Evolutionary conservation across 2,329 filamentous ascomycete species (phyloP).

Genomic region (Cylindrodendrum hubeiense): DNA sequence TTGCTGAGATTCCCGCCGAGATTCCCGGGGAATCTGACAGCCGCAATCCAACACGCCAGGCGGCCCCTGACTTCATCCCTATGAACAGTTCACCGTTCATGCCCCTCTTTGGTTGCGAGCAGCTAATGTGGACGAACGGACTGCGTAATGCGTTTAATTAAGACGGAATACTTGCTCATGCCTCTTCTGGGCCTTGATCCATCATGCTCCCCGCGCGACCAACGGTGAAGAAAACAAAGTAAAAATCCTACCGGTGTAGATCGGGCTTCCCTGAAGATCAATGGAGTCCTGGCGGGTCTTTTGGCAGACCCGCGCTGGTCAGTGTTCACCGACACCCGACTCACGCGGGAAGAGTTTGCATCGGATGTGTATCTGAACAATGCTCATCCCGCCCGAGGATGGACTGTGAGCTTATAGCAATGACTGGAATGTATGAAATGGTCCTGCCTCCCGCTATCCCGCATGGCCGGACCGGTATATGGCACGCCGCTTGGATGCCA

Average conservation of each 20-base stretch:
- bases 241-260: constrained; percentile 9
- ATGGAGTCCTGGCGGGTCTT: constrained; percentile 18
- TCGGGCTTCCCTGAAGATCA: constrained; percentile 21
- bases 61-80: constrained; percentile 15
- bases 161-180: constrained; percentile 7
- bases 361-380: constrained; percentile 1
- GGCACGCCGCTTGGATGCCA: constrained; percentile 11
- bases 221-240: constrained; percentile 8
- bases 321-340: constrained; percentile 20
- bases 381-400: not conserved
- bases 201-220: constrained; percentile 2
- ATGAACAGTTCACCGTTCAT: not conserved
- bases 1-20: constrained; percentile 2
- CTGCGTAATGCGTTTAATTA: constrained; percentile 21
- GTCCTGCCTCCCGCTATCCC: constrained; percentile 4
- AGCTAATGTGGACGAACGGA: constrained; percentile 8
- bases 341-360: not conserved
- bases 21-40: constrained; percentile 27
- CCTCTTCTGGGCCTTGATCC: constrained; percentile 1
- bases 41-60: constrained; percentile 16
- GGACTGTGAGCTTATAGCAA: constrained; percentile 14
- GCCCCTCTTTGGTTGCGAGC: not conserved
- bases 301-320: constrained; percentile 11
- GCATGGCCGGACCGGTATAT: constrained; percentile 15
- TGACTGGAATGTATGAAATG: not conserved